Percentiles rank a stretch among this genome's conserved stretches.
Conservation (phyloP, 495 filamentous ascomycete species). For the Xylaria flabelliformis region DNA sequence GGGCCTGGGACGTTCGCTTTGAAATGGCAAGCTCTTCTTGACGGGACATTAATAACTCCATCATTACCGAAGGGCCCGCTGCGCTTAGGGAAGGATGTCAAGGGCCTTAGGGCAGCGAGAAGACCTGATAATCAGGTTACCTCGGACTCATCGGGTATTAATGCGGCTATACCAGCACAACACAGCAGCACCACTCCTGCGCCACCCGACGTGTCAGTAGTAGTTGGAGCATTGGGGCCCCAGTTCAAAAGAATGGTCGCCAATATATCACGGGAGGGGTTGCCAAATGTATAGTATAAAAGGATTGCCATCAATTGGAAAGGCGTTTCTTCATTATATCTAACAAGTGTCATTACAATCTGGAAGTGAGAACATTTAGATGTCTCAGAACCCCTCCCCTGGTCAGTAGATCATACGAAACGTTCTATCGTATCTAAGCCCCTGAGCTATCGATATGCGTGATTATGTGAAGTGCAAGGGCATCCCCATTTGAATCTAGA, state of each 20-base stretch:
- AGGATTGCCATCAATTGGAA: neutral
- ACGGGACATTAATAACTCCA: conserved; percentile 65
- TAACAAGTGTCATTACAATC: neutral
- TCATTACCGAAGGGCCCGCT: conserved; percentile 48
- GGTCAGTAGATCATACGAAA: neutral
- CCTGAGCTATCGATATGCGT: neutral
- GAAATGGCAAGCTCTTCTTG: conserved; percentile 67
- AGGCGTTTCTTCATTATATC: conserved; percentile 5
- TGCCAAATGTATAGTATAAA: conserved; percentile 13
- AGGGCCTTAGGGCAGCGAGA: conserved; percentile 54
- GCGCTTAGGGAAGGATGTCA: conserved; percentile 59
- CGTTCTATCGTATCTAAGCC: neutral
- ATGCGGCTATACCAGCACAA: conserved; percentile 28
- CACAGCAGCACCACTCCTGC: neutral
- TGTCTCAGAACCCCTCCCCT: neutral
- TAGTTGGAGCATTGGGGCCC: conserved; percentile 46
- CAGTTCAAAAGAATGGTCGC: conserved; percentile 45
- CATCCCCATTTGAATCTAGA: neutral
- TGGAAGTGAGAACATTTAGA: neutral
- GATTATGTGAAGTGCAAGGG: neutral
- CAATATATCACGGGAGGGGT: conserved; percentile 30
- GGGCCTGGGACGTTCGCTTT: conserved; percentile 69
- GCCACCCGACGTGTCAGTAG: conserved; percentile 46
- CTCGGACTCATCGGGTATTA: conserved; percentile 39
- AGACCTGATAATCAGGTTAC: conserved; percentile 53